Percentiles rank a stretch among this genome's conserved stretches.
Conservation (phyloP, 805 yeast genomes). For the Wickerhamomyces alni region DNA sequence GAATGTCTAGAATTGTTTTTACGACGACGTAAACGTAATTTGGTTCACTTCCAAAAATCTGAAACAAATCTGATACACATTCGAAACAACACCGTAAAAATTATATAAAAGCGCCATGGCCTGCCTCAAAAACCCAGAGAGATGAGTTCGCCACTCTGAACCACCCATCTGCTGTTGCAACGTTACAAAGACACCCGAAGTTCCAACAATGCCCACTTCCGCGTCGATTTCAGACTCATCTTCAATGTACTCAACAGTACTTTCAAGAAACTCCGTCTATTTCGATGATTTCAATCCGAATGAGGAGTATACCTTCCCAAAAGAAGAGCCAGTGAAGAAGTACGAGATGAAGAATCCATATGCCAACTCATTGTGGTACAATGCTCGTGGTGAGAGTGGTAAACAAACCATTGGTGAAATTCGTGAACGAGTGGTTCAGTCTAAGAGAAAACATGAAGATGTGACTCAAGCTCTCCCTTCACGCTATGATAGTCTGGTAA, state of each 20-base stretch:
- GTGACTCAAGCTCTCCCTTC: conserved; percentile 15
- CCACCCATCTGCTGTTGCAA: too few relatives aligned
- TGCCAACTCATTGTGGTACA: conserved; percentile 36
- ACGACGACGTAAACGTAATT: too few relatives aligned
- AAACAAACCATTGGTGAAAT: conserved; percentile 29
- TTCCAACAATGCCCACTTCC: too few relatives aligned
- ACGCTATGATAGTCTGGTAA: conserved; percentile 16
- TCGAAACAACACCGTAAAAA: neutral
- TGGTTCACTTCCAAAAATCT: too few relatives aligned
- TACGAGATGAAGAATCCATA: conserved; percentile 30
- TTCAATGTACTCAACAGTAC: conserved; percentile 1
- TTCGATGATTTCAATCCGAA: conserved; percentile 4
- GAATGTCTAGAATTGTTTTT: too few relatives aligned
- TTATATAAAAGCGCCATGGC: neutral
- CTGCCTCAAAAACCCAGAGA: too few relatives aligned
- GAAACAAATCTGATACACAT: conserved; percentile 5
- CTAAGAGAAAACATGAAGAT: conserved; percentile 8
- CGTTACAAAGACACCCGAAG: too few relatives aligned
- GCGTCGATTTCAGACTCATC: neutral
- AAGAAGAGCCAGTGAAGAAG: conserved; percentile 14
- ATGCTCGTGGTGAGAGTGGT: conserved; percentile 28
- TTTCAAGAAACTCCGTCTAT: conserved; percentile 3
- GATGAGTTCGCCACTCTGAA: too few relatives aligned
- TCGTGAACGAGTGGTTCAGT: conserved; percentile 15
- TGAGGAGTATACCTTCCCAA: conserved; percentile 17